These are phyloP conservation scores for Peronospora destructor DNA, from an alignment of 352 stramenopile species.

Conservation along the genomic window DNA sequence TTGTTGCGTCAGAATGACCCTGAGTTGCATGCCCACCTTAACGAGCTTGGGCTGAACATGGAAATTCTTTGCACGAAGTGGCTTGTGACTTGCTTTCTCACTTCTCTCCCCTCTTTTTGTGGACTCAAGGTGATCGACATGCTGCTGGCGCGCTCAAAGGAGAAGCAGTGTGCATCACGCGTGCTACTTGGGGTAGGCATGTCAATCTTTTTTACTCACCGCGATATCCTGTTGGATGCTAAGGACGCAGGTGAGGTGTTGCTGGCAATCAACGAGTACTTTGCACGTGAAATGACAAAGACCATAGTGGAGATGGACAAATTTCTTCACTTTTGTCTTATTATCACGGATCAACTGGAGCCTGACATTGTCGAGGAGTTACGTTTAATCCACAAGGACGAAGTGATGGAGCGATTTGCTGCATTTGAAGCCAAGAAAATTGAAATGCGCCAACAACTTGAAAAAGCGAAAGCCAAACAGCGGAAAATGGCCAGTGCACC, in stretches of 20 bases:
- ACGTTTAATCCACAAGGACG: slow-evolving; percentile 66
- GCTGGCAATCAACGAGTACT: slow-evolving; percentile 74
- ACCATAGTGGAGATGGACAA: slow-evolving; percentile 62
- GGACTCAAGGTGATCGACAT: slow-evolving; percentile 78
- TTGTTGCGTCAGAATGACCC: slow-evolving; percentile 70
- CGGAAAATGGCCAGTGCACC: slow-evolving; percentile 34
- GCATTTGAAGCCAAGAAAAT: slow-evolving; percentile 81
- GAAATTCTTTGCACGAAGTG: slow-evolving; percentile 85
- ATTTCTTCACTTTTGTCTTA: slow-evolving; percentile 55
- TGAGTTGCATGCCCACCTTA: slow-evolving; percentile 61
- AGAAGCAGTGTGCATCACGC: slow-evolving; percentile 60
- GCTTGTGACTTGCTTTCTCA: slow-evolving; percentile 84
- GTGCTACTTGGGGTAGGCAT: slow-evolving; percentile 70
- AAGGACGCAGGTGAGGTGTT: slow-evolving; percentile 78
- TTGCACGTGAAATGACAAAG: slow-evolving; percentile 61
- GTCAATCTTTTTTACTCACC: slow-evolving; percentile 70
- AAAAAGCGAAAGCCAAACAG: slow-evolving; percentile 55
- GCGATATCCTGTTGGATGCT: slow-evolving; percentile 46
- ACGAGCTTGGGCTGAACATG: slow-evolving; percentile 78
- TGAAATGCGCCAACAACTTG: slow-evolving; percentile 75
- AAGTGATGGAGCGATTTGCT: slow-evolving; percentile 75
- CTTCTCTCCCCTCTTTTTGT: slow-evolving; percentile 57
- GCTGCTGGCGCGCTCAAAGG: slow-evolving; percentile 50
- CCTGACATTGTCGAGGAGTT: slow-evolving; percentile 69
- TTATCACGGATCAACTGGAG: slow-evolving; percentile 65